Evolutionary conservation across 73 alveolate genomes (phyloP).

Genomic region (Paramecium tetraurelia): DNA sequence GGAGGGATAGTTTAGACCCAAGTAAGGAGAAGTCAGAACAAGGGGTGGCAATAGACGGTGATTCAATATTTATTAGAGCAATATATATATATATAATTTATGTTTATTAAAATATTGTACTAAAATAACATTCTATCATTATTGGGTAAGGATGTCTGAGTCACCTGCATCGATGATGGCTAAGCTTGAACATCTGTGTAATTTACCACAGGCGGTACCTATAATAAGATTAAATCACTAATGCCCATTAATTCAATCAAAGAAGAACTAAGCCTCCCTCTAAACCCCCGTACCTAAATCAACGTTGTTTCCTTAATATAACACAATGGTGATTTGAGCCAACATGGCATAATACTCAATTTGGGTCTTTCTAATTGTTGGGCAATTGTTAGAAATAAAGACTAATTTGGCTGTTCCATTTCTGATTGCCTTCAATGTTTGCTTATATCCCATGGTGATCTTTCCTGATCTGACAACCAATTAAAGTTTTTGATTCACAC

Average conservation of each 20-base stretch:
- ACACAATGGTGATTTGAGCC: constrained; percentile 79
- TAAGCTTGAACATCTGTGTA: constrained; percentile 91
- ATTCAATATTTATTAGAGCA: neutral
- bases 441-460: constrained; percentile 93
- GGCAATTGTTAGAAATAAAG: constrained; percentile 96
- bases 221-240: constrained; percentile 36
- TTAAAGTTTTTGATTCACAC: constrained; percentile 92
- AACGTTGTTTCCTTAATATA: constrained; percentile 87
- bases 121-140: neutral
- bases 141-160: constrained; percentile 67
- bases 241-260: neutral
- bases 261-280: constrained; percentile 36
- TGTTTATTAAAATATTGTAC: neutral
- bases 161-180: constrained; percentile 94
- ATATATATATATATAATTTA: neutral
- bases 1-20: neutral
- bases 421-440: constrained; percentile 94
- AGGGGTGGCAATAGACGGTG: neutral
- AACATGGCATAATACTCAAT: constrained; percentile 97
- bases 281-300: constrained; percentile 75
- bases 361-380: constrained; percentile 97
- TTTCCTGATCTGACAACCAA: constrained; percentile 97
- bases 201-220: constrained; percentile 94
- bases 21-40: neutral
- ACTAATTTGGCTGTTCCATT: constrained; percentile 87